A percentile compares a stretch with the other conserved stretches of the same genome.
Conservation (phyloP, 108 stramenopile genomes). For the Mayamaea pseudoterrestris region DNA sequence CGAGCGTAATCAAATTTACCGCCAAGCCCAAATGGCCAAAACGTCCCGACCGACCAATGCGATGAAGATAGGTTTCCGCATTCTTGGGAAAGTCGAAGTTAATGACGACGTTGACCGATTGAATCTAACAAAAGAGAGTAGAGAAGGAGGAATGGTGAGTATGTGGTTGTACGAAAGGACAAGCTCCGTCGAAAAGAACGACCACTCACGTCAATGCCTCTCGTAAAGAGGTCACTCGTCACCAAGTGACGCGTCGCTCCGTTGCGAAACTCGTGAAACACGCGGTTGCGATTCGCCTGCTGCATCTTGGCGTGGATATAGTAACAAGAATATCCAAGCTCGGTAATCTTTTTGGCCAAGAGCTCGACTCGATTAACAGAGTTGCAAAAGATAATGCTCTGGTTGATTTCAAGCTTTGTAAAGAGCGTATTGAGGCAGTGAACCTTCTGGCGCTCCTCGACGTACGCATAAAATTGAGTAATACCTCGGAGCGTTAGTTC, state of each 20-base stretch:
- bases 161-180: too few relatives aligned
- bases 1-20: slow-evolving; percentile 96
- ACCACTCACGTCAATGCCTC: slow-evolving; percentile 99
- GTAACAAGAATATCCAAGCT: slow-evolving; percentile 98
- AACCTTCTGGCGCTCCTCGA: slow-evolving; percentile 98
- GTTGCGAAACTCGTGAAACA: slow-evolving; percentile 98
- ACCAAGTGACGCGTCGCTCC: slow-evolving; percentile 96
- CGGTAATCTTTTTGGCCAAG: slow-evolving; percentile 96
- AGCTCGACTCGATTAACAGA: slow-evolving; percentile 97
- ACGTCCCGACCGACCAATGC: slow-evolving; percentile 96
- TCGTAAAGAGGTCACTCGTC: slow-evolving; percentile 94
- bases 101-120: slow-evolving; percentile 97
- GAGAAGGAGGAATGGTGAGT: too few relatives aligned
- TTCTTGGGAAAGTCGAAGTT: slow-evolving; percentile 99
- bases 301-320: slow-evolving; percentile 99
- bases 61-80: slow-evolving; percentile 96
- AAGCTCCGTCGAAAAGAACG: too few relatives aligned
- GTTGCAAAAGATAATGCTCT: slow-evolving; percentile 99
- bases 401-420: slow-evolving; percentile 95
- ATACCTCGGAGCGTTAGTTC: slow-evolving; percentile 98
- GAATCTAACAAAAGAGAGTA: too few relatives aligned
- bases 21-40: slow-evolving; percentile 98
- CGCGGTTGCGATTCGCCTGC: slow-evolving; percentile 94
- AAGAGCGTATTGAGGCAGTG: slow-evolving; percentile 98
- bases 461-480: slow-evolving; percentile 97